Evolutionary conservation across 257 asterid species (phyloP), one percentile per base, ranked within the genome.

Genomic region (Hygrophila difformis): DNA sequence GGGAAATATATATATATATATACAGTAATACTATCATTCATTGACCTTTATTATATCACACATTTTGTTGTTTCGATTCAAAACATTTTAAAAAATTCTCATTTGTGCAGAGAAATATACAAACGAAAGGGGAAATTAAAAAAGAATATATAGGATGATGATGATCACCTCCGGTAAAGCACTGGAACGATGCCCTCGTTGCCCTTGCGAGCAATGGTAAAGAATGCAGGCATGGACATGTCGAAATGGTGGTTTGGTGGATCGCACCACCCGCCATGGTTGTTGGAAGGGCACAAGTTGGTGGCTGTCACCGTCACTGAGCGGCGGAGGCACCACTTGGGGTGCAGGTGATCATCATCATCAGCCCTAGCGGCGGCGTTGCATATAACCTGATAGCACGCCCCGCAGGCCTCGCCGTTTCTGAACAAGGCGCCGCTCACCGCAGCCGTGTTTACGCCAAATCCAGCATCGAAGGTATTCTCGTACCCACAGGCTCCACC

Each of bases 401-500:
- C 79, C 7, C 94, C 91, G 55, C 91, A 82, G 0, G 91, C 71
- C 43, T 71, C 72, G 0, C 93, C 93, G 1, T 69, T 68, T 38
- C 80, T 56, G 39, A 69, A 82, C 0, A 75, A 66, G 4, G 79
- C 78, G 3, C 73, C 71, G 54, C 93, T 82, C 54, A 82, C 8
- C 10, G 88, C 88, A 18, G 88, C 66, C 6, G 82, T 82, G 68
- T 69, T 43, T 13, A 56, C 62, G 6, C 88, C 88, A 49, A 78
- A 78, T 11, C 93, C 88, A 1, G 85, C 83, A 33, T 48, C 53
- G 44, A 67, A 74, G 8, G 64, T 64, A 53, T 70, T 75, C 10
- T 65, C 84, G 21, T 81, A 77, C 1, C 89, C 87, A 47, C 93
- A 81, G 23, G 87, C 93, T 22, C 87, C 93, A 47, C 93, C n/a